These are phyloP conservation scores for Wickerhamomyces rabaulensis DNA, from an alignment of 805 yeast genomes.

Conservation along the genomic window DNA sequence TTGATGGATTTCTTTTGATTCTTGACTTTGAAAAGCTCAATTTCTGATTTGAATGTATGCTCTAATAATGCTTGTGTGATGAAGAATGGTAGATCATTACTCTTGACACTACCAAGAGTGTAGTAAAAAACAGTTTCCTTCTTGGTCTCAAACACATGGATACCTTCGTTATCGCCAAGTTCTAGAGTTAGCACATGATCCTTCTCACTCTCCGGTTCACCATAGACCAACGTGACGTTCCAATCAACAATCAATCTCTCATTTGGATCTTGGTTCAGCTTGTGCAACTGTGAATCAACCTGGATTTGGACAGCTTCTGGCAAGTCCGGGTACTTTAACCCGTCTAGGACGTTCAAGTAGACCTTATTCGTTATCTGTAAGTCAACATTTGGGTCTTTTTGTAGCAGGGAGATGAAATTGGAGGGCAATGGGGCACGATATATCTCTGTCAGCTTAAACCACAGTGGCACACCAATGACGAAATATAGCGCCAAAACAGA, in stretches of 20 bases:
- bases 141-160: conserved; percentile 36
- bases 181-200: conserved; percentile 33
- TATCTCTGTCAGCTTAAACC: conserved; percentile 37
- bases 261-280: conserved; percentile 12
- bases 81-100: conserved; percentile 59
- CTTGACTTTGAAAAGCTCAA: conserved; percentile 22
- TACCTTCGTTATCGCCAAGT: conserved; percentile 37
- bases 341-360: conserved; percentile 32
- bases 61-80: conserved; percentile 48
- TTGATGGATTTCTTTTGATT: conserved; percentile 19
- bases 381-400: conserved; percentile 37
- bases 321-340: conserved; percentile 62
- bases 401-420: conserved; percentile 29
- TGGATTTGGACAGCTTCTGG: conserved; percentile 48
- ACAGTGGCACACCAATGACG: conserved; percentile 34
- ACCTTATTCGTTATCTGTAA: conserved; percentile 39
- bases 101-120: conserved; percentile 38
- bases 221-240: conserved; percentile 26
- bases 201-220: conserved; percentile 17
- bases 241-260: conserved; percentile 27
- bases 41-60: conserved; percentile 40
- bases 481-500: conserved; percentile 24
- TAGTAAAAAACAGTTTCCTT: conserved; percentile 37
- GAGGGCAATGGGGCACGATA: conserved; percentile 36
- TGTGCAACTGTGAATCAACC: conserved; percentile 35